phyloP scores from a whole-genome alignment of 805 yeast genomes.

The Candida ovalis region DNA sequence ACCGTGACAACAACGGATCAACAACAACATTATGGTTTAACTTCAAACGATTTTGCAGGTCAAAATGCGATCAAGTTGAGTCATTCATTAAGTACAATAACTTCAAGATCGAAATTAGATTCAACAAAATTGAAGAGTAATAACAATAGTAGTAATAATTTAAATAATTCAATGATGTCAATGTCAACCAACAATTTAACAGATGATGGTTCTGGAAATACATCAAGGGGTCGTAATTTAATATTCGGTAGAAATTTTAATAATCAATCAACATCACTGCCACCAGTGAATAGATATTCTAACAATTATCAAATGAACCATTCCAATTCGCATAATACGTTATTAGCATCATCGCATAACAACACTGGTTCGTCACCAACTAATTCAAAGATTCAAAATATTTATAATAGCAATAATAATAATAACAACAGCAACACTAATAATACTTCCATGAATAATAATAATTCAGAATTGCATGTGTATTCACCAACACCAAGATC shows the following conservation, averaged over 20 bases:
- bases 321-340: neutral
- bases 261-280: constrained; percentile 22
- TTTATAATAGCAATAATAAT: neutral
- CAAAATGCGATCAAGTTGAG: constrained; percentile 27
- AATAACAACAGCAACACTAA: neutral
- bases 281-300: constrained; percentile 17
- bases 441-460: neutral
- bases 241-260: constrained; percentile 14
- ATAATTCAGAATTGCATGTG: constrained; percentile 1
- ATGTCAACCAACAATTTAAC: constrained; percentile 6
- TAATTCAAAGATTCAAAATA: neutral
- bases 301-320: constrained; percentile 1
- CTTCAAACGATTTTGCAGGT: constrained; percentile 21
- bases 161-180: constrained; percentile 1
- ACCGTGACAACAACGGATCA: neutral
- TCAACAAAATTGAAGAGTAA: constrained; percentile 13
- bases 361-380: neutral
- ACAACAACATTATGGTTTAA: constrained; percentile 15
- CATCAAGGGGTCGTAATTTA: constrained; percentile 19
- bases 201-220: constrained; percentile 5
- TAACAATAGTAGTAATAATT: constrained; percentile 2
- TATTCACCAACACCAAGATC: constrained; percentile 16
- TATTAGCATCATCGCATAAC: neutral
- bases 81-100: constrained; percentile 27
- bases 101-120: constrained; percentile 23